phyloP scores from a whole-genome alignment of 208 protist genomes.

The Leishmania major region DNA sequence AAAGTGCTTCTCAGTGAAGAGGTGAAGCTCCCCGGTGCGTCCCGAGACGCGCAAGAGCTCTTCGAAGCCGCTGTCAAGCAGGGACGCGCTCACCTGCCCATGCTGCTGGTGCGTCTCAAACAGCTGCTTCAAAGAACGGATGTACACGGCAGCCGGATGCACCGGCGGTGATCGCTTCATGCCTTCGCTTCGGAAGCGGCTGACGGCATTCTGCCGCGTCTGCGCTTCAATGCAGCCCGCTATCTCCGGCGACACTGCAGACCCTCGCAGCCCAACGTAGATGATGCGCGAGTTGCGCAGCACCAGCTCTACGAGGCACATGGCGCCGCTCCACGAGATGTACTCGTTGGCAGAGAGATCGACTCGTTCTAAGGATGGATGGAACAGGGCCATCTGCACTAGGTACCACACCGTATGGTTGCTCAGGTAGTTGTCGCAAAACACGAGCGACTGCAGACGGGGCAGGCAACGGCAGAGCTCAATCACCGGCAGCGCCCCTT shows the following conservation, averaged over 20 bases:
- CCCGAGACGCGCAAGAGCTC: slow-evolving; percentile 46
- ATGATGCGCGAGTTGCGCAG: slow-evolving; percentile 58
- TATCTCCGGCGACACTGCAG: slow-evolving; percentile 37
- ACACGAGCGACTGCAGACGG: slow-evolving; percentile 38
- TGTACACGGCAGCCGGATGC: slow-evolving; percentile 62
- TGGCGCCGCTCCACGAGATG: slow-evolving; percentile 83
- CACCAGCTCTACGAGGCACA: slow-evolving; percentile 63
- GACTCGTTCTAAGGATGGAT: slow-evolving; percentile 58
- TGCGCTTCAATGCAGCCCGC: slow-evolving; percentile 54
- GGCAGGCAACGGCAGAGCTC: slow-evolving; percentile 70
- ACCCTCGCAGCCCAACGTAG: slow-evolving; percentile 48
- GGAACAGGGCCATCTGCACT: slow-evolving; percentile 54
- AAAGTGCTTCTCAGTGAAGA: slow-evolving; percentile 26
- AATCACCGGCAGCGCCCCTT: slow-evolving; percentile 48
- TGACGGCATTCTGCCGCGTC: slow-evolving; percentile 60
- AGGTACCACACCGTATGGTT: slow-evolving; percentile 73
- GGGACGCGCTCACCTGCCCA: slow-evolving; percentile 7
- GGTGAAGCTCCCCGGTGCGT: slow-evolving; percentile 10
- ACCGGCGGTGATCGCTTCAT: slow-evolving; percentile 34
- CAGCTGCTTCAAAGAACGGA: slow-evolving; percentile 71
- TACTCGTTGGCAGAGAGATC: slow-evolving; percentile 66
- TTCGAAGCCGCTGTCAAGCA: slow-evolving; percentile 29
- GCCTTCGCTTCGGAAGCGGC: slow-evolving; percentile 27
- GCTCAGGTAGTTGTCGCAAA: slow-evolving; percentile 72
- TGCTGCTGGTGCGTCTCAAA: slow-evolving; percentile 32